Evolutionary conservation across 108 stramenopile genomes (phyloP), one percentile per base, ranked within the genome.

Genomic region (Cyclostephanos tholiformis): DNA sequence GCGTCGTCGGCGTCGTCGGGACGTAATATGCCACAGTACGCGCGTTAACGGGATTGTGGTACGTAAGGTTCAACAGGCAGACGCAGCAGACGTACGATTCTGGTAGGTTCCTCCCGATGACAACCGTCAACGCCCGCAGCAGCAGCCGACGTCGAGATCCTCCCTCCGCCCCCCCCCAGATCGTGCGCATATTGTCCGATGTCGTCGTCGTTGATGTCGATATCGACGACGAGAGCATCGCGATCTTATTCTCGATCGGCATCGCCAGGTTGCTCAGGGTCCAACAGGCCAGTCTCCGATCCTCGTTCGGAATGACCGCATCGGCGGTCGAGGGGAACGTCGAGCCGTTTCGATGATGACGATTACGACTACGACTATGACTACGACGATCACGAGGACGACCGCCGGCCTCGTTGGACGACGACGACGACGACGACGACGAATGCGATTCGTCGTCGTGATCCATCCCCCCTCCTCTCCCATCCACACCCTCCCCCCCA

Each of bases 181-280:
- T 41, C 36, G 8, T 41, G 0, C 41, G 41, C 11, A 10, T 41
- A 32, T 32, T 4, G 32, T 32, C 32, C 32, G 32, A 4, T 32
- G 32, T 4, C 32, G 32, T 12, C 41, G 36, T 6, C 36, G 36
- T 6, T 6, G 50, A 23, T 23, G 66, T 6, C 2, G 69, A 63
- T 27, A 57, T 16, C 14, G 69, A 46, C 9, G 72, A 75, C 32
- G 66, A 12, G 6, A 69, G 32, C 72, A 87, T 84, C 9, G 56
- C 32, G 5, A 63, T 68, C 67, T 85, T 85, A 41, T 84, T 85
- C 71, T 84, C 83, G 29, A 62, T 66, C 52, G 82, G 87, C 36
- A 79, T 83, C 12, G 82, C 83, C 30, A 84, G 65, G 63, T 85
- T 85, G 57, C 82, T 85, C 9, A 88, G 68, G 36, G 85, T 75